phyloP scores from a whole-genome alignment of 2,329 filamentous ascomycete genomes.

The Furcasterigmium sp. region DNA sequence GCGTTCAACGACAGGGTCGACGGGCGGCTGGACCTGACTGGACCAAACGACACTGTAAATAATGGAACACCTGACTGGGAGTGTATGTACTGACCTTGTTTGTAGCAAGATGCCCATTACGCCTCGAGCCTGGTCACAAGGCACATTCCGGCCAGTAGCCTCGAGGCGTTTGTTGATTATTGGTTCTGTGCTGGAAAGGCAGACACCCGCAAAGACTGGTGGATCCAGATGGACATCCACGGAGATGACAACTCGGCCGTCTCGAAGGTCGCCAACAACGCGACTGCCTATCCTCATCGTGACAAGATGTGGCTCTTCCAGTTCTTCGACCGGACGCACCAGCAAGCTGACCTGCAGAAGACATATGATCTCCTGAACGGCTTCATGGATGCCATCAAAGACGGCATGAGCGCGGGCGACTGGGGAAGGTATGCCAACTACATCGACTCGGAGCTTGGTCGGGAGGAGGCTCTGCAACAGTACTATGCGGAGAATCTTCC shows the following conservation, averaged over 20 bases:
- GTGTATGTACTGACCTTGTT: not conserved
- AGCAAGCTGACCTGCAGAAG: not conserved
- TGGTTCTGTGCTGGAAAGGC: constrained; percentile 17
- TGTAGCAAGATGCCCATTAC: constrained; percentile 22
- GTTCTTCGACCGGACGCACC: constrained; percentile 25
- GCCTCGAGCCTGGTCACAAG: constrained; percentile 22
- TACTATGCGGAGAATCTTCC: constrained; percentile 39
- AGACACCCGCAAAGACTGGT: constrained; percentile 20
- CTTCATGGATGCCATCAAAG: constrained; percentile 31
- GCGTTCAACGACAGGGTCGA: constrained; percentile 5
- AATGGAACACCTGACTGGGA: too few relatives aligned
- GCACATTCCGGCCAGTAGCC: constrained; percentile 15
- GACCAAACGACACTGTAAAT: not conserved
- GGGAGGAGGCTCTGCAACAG: constrained; percentile 39
- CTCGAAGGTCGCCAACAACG: constrained; percentile 15
- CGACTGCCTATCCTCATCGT: constrained; percentile 32
- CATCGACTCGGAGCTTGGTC: constrained; percentile 40
- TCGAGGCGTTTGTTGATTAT: constrained; percentile 19
- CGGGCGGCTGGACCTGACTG: constrained; percentile 4
- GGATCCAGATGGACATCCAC: constrained; percentile 26
- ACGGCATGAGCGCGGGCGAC: constrained; percentile 23
- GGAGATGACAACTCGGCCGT: constrained; percentile 31
- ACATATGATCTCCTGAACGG: constrained; percentile 28
- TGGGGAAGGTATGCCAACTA: constrained; percentile 51
- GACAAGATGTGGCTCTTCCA: constrained; percentile 45